Base-by-base conservation (phyloP, 1,139 yeast genomes). In the Geotrichum histeridarum region DNA sequence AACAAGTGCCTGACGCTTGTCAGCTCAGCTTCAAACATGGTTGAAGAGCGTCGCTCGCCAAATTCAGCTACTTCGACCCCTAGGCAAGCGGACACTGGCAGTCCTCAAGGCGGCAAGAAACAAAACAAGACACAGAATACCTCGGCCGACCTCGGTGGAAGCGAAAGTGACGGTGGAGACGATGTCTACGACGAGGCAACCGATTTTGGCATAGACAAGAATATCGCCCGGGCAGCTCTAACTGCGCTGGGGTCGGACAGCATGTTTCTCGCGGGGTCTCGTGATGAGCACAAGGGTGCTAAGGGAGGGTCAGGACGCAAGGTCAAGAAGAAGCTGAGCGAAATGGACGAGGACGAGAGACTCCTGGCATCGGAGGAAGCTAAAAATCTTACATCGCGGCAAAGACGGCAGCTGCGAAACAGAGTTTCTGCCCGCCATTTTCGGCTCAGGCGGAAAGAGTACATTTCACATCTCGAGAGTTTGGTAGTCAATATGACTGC, bases 401-500 rank as follows among this genome's bases (percentile, higher is more conserved):
- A 67, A 54, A 66, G 70, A 8, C 58, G 71, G 12, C 71, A 67
- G 55, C 60, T 67, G 35, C 60, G 71, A 33, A 67, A 67, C 54
- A 59, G 67, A 48, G 70, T 67, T 12, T 65, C 69, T 6, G 71
- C 71, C 2, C 59, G 71, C 14, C 70, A 68, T 52, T 68, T 67
- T 56, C 61, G 71, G 6, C 60, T 67, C 48, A 61, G 71, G n/a
- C 57, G 71, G 45, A 67, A 68, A 57, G 70, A 65, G 58, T 68
- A 67, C 54, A 67, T 67, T 51, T 57, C 65, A 14, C 69, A 67
- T 44, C 60, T 67, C 27, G 71, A 67, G 51, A 56, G 59, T 38
- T 60, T 64, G 30, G 65, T 67, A 11, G 58, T 60, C 30, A 63
- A 60, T 38, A 59, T 63, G 61, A 59, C 65, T 33, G 50, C 57